These are phyloP conservation scores for Pisolithus tinctorius DNA, from an alignment of 768 basidiomycete genomes.

Conservation along the genomic window DNA sequence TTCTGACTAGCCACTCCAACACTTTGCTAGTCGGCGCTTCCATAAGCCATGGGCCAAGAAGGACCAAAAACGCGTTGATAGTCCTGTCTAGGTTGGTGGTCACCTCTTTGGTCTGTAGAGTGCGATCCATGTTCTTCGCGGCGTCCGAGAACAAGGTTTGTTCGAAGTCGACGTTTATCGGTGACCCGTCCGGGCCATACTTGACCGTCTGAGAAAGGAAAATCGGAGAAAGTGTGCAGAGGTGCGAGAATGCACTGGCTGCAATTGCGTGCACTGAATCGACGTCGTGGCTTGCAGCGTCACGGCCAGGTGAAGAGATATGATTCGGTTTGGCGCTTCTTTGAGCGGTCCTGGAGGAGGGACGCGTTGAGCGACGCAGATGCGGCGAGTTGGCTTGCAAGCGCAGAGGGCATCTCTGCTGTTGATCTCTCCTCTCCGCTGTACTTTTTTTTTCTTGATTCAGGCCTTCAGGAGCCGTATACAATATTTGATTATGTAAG, in stretches of 20 bases:
- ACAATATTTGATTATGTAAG: too few relatives aligned
- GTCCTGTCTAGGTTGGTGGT: slow-evolving; percentile 55
- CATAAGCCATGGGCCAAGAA: slow-evolving; percentile 77
- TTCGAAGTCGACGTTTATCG: slow-evolving; percentile 43
- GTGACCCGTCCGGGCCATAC: slow-evolving; percentile 12
- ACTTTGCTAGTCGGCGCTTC: slow-evolving; percentile 76
- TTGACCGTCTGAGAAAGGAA: slow-evolving; percentile 27
- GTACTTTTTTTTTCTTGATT: too few relatives aligned
- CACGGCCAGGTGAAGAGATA: slow-evolving; percentile 84
- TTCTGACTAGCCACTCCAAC: slow-evolving; percentile 89
- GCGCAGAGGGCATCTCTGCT: slow-evolving; percentile 51
- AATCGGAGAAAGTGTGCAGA: slow-evolving; percentile 52
- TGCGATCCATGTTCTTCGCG: slow-evolving; percentile 71
- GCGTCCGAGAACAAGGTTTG: slow-evolving; percentile 73
- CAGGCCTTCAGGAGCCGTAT: too few relatives aligned
- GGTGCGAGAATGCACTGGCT: slow-evolving; percentile 68
- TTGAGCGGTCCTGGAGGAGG: slow-evolving; percentile 57
- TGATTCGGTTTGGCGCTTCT: slow-evolving; percentile 60
- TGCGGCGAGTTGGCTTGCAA: slow-evolving; percentile 76
- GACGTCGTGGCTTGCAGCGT: slow-evolving; percentile 82
- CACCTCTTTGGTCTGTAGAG: slow-evolving; percentile 58
- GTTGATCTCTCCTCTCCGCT: too few relatives aligned
- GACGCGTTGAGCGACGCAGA: slow-evolving; percentile 73
- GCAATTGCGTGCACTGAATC: slow-evolving; percentile 80
- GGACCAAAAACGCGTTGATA: slow-evolving; percentile 55